phyloP scores from a whole-genome alignment of 2,329 filamentous ascomycete species.

The Teratosphaeria zuluensis region DNA sequence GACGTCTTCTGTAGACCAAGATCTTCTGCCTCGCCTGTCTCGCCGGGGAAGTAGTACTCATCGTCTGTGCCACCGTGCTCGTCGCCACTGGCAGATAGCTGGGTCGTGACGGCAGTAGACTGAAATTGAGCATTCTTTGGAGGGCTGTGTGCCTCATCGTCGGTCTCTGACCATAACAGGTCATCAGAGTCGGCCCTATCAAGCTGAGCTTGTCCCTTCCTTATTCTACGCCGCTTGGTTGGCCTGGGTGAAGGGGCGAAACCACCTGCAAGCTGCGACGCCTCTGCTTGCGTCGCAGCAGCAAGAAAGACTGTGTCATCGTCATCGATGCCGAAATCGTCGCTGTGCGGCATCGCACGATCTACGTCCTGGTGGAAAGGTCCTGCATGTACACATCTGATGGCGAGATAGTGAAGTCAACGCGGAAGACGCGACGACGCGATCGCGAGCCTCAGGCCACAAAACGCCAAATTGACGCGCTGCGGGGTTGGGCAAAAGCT shows the following conservation, averaged over 20 bases:
- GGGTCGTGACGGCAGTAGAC: conserved; percentile 1
- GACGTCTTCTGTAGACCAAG: conserved; percentile 23
- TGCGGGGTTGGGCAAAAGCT: background rate
- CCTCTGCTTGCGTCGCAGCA: conserved; percentile 22
- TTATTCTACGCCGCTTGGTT: conserved; percentile 20
- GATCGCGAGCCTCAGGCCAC: background rate
- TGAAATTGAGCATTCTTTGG: conserved; percentile 7
- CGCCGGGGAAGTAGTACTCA: conserved; percentile 18
- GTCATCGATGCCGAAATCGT: conserved; percentile 23
- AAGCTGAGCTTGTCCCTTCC: conserved; percentile 9
- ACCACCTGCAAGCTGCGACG: conserved; percentile 15
- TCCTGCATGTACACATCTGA: background rate
- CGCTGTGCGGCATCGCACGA: conserved; percentile 21
- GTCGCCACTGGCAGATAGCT: conserved; percentile 3
- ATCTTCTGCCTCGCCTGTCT: conserved; percentile 8
- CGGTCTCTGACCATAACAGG: conserved; percentile 10
- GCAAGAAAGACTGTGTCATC: conserved; percentile 24
- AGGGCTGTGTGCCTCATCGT: conserved; percentile 12
- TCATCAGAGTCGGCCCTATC: conserved; percentile 17
- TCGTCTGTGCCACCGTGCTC: conserved; percentile 8
- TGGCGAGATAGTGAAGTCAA: background rate
- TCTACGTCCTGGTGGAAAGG: background rate
- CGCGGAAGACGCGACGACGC: conserved; percentile 2
- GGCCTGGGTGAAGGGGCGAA: conserved; percentile 25
- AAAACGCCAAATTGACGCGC: background rate